Evolutionary conservation across 768 basidiomycete genomes (phyloP), one percentile per base, ranked within the genome.

Genomic region (Suillus bovinus): DNA sequence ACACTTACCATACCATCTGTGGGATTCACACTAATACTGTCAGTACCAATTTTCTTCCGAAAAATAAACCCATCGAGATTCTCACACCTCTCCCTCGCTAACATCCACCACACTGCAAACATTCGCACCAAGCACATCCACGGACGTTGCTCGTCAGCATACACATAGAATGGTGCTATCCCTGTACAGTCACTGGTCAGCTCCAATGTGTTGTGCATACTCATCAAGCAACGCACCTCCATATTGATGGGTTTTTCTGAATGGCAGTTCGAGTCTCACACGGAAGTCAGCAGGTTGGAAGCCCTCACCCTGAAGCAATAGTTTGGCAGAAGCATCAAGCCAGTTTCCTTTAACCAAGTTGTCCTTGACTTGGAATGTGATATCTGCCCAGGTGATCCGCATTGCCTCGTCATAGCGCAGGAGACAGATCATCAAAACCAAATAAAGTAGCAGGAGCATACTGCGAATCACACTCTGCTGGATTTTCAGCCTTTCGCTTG

Each of bases 61-160:
- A 61, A 61, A 17, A 61, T 24, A 8, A 55, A 61, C 5, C 60
- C 60, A 41, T 61, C 24, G 1, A 61, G 50, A 5, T 42, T n/a
- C 11, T 60, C 17, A 2, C 38, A 33, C 49, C 46, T 39, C 10
- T 52, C 59, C 46, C 46, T 54, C 17, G 33, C 47, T 7, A 60
- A 34, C 17, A 52, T 11, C 60, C 60, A 61, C 76, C 77, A 79
- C 0, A 67, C 66, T 4, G 70, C 67, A 33, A 77, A 41, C 4
- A 74, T 77, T n/a, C 69, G 66, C 14, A 79, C 72, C 22, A 73
- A 70, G 54, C 78, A 79, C 11, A 79, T 57, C 62, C 77, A 71
- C 1, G 71, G 70, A 24, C 72, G 52, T 0, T 67, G 55, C 4
- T 67, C 67, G 0, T 77, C 42, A 14, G 49, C n/a, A 39, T 71